Evolutionary conservation across 1,139 yeast species (phyloP), one percentile per base, ranked within the genome.

Genomic region (Wickerhamiella infanticola): DNA sequence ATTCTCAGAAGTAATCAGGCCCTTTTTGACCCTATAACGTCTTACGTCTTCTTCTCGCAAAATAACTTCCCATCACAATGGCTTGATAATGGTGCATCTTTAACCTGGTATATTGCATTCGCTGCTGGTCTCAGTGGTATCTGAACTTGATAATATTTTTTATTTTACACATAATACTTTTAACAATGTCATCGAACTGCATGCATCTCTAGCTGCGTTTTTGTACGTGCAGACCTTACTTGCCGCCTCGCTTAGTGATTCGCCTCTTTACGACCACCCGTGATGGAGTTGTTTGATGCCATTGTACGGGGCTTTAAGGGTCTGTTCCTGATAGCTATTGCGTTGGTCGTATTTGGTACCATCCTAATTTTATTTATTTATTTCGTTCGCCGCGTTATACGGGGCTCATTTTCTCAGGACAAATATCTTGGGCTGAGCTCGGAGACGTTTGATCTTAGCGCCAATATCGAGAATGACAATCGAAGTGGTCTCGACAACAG

Each of bases 71-170:
- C 36, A 35, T 33, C 46, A 7, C 23, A 59, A 8, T 77, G 74
- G 65, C 72, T 90, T 50, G 97, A 90, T 58, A 77, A 77, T 48
- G 98, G 98, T 3, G 94, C 85, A 68, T 80, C 94, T 53, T 67
- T 79, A 56, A 82, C 96, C 0, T 88, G 97, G 96, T 75, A 86
- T 44, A 67, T 86, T 54, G 82, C 95, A 0, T 85, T 75, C 58
- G 66, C 82, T 42, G 94, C 85, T 37, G 82, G 66, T 26, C 53
- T 60, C 25, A 60, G 59, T n/a, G 60, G 56, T 11, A 11, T 11
- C 11, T 29, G 11, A 29, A 29, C 11, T 18, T 18, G 18, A 18
- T 29, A 29, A 29, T 29, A 7, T 29, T 11, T 7, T 29, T 29
- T 29, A 29, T 29, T 29, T 29, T 29, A 11, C 11, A 2, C 33